Conservation (phyloP, 768 basidiomycete genomes). For the Melanogaster broomeanus region DNA sequence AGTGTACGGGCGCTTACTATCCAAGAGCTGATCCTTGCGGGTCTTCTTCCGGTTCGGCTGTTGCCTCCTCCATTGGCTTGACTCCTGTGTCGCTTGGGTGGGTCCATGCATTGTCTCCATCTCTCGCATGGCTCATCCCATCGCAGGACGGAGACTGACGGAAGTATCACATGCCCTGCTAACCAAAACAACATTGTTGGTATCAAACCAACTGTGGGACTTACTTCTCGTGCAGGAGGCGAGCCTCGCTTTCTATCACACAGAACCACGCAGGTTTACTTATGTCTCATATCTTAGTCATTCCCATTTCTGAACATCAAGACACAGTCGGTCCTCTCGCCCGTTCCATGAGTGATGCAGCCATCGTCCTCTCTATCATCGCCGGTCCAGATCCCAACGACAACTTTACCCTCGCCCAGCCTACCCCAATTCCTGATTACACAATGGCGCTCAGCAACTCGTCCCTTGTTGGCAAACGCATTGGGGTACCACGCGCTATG, state of each 20-base stretch:
- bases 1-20: constrained; percentile 51
- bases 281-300: constrained; percentile 35
- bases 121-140: neutral
- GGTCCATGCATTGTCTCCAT: neutral
- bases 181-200: constrained; percentile 57
- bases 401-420: constrained; percentile 55
- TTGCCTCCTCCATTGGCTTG: constrained; percentile 53
- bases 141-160: constrained; percentile 47
- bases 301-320: constrained; percentile 58
- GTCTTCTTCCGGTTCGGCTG: constrained; percentile 60
- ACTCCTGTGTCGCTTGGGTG: constrained; percentile 46
- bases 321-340: constrained; percentile 62
- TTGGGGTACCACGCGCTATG: constrained; percentile 51
- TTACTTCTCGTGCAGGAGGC: constrained; percentile 63
- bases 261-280: neutral
- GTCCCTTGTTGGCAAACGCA: constrained; percentile 51
- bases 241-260: neutral
- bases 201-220: constrained; percentile 60
- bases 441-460: constrained; percentile 50
- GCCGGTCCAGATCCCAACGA: constrained; percentile 57
- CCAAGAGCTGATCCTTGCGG: constrained; percentile 56
- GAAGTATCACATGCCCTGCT: constrained; percentile 56
- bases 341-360: constrained; percentile 54
- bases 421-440: constrained; percentile 53
- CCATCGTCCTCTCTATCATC: constrained; percentile 55